These are phyloP conservation scores for Candida fluviatilis DNA, from an alignment of 805 yeast species.

Conservation along the genomic window DNA sequence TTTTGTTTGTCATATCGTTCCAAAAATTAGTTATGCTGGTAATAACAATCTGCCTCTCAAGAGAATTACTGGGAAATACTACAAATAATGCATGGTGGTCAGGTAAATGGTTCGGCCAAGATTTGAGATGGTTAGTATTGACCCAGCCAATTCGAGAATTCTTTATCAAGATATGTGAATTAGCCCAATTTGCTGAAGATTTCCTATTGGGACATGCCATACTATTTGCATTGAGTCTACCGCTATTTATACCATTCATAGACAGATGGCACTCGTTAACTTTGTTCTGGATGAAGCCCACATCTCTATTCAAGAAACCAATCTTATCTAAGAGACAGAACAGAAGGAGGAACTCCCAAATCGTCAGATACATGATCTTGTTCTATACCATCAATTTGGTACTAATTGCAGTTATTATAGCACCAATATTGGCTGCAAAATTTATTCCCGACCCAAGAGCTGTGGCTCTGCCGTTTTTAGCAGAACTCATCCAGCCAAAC, in stretches of 20 bases:
- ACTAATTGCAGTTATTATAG: slow-evolving; percentile 36
- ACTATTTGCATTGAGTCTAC: slow-evolving; percentile 35
- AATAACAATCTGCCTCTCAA: slow-evolving; percentile 31
- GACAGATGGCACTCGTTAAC: slow-evolving; percentile 48
- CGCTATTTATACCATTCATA: slow-evolving; percentile 41
- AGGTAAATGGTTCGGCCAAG: slow-evolving; percentile 43
- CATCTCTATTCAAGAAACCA: slow-evolving; percentile 29
- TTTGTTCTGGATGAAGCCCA: slow-evolving; percentile 47
- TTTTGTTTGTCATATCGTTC: slow-evolving; percentile 32
- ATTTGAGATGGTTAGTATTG: slow-evolving; percentile 30
- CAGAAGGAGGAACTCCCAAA: slow-evolving; percentile 20
- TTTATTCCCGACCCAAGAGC: slow-evolving; percentile 8
- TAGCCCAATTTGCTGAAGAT: slow-evolving; percentile 45
- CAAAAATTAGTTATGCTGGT: slow-evolving; percentile 29
- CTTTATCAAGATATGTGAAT: slow-evolving; percentile 41
- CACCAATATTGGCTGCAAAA: slow-evolving; percentile 41
- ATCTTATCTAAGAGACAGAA: slow-evolving; percentile 38
- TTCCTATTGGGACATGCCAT: slow-evolving; percentile 42
- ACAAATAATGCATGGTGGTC: slow-evolving; percentile 53
- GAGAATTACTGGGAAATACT: slow-evolving; percentile 39
- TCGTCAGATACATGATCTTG: slow-evolving; percentile 43
- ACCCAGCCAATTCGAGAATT: slow-evolving; percentile 47
- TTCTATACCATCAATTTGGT: slow-evolving; percentile 39
- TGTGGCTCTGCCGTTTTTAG: slow-evolving; percentile 11
- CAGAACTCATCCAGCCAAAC: slow-evolving; percentile 51